These are phyloP conservation scores for Populus deltoides DNA, from an alignment of 345 rosid species.

Conservation along the genomic window DNA sequence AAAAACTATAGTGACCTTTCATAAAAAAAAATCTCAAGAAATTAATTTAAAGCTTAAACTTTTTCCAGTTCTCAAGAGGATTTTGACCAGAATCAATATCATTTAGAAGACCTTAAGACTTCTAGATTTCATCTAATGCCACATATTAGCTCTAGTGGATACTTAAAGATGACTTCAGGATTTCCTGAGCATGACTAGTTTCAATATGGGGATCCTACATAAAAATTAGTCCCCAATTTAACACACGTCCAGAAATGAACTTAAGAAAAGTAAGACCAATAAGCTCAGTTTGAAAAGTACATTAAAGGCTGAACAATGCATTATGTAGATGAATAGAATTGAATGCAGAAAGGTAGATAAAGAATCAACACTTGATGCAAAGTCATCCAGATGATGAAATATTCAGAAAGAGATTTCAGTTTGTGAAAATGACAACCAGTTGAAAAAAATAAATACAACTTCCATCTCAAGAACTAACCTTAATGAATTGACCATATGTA, in stretches of 20 bases:
- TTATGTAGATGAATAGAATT: background rate
- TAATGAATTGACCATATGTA: constrained; percentile 94
- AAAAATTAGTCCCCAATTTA: background rate
- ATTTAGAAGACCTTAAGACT: background rate
- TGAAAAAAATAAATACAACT: constrained; percentile 3
- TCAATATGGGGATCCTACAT: background rate
- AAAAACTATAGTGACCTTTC: background rate
- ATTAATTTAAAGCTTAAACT: background rate
- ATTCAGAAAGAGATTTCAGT: background rate
- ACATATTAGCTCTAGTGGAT: background rate
- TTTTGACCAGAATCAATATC: background rate
- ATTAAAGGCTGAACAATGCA: background rate
- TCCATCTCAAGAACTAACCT: constrained; percentile 51
- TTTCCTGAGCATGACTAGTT: background rate
- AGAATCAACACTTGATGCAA: background rate
- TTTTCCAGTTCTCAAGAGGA: background rate
- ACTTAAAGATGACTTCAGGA: background rate
- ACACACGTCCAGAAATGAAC: background rate
- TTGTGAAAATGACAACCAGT: background rate
- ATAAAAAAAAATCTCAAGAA: background rate
- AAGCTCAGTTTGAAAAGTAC: background rate
- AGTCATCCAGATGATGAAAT: background rate
- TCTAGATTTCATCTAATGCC: background rate
- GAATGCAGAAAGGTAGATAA: background rate
- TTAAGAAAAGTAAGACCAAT: background rate